Conservation (phyloP, 805 yeast genomes). For the Starmera quercuum region DNA sequence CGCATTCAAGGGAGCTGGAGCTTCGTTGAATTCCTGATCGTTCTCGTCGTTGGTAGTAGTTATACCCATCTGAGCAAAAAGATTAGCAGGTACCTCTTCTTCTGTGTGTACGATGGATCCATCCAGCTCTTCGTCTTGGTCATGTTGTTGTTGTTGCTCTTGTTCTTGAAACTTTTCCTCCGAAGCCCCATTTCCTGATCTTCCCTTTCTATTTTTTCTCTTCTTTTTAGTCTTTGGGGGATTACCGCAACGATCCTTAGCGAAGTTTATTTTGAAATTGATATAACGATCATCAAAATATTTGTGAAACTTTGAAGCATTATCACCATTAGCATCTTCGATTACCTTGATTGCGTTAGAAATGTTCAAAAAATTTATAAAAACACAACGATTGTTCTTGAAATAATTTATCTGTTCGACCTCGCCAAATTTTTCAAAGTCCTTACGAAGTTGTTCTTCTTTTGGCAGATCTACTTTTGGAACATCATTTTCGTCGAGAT, state of each 20-base stretch:
- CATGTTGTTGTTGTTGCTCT: not conserved
- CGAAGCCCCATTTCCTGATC: constrained; percentile 6
- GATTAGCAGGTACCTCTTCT: constrained; percentile 12
- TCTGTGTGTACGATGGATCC: too few relatives aligned
- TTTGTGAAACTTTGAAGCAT: constrained; percentile 26
- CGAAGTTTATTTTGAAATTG: constrained; percentile 55
- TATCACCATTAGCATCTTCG: constrained; percentile 41
- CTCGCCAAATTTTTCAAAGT: constrained; percentile 59
- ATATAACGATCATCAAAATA: constrained; percentile 39
- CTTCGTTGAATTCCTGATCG: too few relatives aligned
- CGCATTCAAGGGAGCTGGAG: too few relatives aligned
- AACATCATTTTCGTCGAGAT: constrained; percentile 12
- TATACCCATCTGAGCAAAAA: constrained; percentile 19
- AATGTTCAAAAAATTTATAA: constrained; percentile 63
- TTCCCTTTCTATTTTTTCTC: constrained; percentile 32
- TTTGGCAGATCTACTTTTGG: constrained; percentile 29
- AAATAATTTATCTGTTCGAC: constrained; percentile 71
- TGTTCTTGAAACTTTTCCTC: constrained; percentile 10
- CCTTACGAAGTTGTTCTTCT: constrained; percentile 45
- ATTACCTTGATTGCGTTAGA: constrained; percentile 56
- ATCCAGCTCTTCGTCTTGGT: too few relatives aligned
- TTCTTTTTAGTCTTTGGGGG: constrained; percentile 46
- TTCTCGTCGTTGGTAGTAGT: constrained; percentile 5
- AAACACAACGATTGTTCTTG: constrained; percentile 65
- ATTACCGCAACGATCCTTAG: constrained; percentile 77